These are phyloP conservation scores for Sherardia arvensis DNA, from an alignment of 257 asterid species.

Conservation along the genomic window DNA sequence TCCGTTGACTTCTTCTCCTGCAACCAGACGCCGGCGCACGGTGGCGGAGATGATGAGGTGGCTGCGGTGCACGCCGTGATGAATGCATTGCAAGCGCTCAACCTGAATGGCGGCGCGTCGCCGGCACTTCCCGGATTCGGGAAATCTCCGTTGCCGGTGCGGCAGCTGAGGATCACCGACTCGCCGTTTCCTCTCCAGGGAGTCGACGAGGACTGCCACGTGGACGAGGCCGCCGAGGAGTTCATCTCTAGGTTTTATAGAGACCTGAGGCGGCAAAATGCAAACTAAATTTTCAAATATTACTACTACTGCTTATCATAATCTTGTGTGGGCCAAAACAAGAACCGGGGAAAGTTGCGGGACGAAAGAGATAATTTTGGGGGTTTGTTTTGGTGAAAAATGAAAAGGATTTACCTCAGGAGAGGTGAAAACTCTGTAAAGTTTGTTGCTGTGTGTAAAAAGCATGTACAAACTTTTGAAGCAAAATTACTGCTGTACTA, in stretches of 20 bases:
- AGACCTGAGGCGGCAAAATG: conserved; percentile 22
- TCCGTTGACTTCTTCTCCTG: conserved; percentile 4
- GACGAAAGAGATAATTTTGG: conserved; percentile 3
- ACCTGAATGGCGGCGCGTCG: conserved; percentile 35
- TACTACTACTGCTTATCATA: not conserved
- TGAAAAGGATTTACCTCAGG: not conserved
- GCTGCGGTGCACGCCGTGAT: conserved; percentile 14
- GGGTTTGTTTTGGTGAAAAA: not conserved
- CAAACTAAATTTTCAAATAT: not conserved
- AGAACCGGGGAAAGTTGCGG: not conserved
- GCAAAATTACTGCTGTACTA: conserved; percentile 1
- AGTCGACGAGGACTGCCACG: conserved; percentile 13
- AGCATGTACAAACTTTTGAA: conserved; percentile 6
- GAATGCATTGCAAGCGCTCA: conserved; percentile 32
- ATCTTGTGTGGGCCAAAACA: not conserved
- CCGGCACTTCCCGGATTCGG: conserved; percentile 74
- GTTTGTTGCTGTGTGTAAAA: not conserved
- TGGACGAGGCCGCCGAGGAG: conserved; percentile 30
- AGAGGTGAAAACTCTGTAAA: not conserved
- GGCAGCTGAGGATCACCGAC: conserved; percentile 37
- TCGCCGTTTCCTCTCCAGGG: conserved; percentile 26
- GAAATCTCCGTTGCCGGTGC: conserved; percentile 46
- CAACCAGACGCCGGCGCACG: conserved; percentile 18
- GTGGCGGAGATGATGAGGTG: conserved; percentile 6
- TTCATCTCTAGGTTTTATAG: conserved; percentile 24